Evolutionary conservation across 257 asterid species (phyloP), one percentile per base, ranked within the genome.

Genomic region (Verbascum thapsus): DNA sequence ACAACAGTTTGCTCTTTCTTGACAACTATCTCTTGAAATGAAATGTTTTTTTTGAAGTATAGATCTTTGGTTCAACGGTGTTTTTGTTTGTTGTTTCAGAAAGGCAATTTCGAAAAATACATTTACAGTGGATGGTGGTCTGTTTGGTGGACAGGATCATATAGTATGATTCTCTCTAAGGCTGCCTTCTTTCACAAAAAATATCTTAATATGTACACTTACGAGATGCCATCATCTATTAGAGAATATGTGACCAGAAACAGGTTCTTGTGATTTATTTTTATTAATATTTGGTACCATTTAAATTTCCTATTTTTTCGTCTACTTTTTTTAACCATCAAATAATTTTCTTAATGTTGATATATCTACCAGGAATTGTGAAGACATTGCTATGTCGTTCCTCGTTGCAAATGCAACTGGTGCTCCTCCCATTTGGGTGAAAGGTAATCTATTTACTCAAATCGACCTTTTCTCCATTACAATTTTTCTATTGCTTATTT

Each of bases 311-410:
- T 8, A 18, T 30, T 47, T 9, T 42, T 26, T 11, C 53, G 7
- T 42, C 8, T 48, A 50, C 22, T 64, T 65, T 50, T 43, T 35
- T 64, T 45, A 42, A 48, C 43, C 49, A 44, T 53, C 53, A 67
- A 15, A 35, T 44, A 16, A 18, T 13, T 45, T 43, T 53, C n/a
- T n/a, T n/a, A n/a, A n/a, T n/a, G n/a, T n/a, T n/a, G n/a, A 12
- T 69, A 44, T 47, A 51, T 61, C 64, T 56, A 50, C 61, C 76
- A 87, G 95, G 78, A 90, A 90, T 61, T 90, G 97, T 48, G 97
- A 90, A 80, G 97, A 90, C 75, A 90, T 87, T 69, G 97, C 95
- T 10, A 87, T 90, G 95, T 90, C 95, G 61, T 83, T 90, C 83
- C 89, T 85, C 13, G 83, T 90, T 18, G 97, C 97, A 53, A 87